These are phyloP conservation scores for Ophiosphaerella korrae DNA, from an alignment of 2,329 filamentous ascomycete species.

Conservation along the genomic window DNA sequence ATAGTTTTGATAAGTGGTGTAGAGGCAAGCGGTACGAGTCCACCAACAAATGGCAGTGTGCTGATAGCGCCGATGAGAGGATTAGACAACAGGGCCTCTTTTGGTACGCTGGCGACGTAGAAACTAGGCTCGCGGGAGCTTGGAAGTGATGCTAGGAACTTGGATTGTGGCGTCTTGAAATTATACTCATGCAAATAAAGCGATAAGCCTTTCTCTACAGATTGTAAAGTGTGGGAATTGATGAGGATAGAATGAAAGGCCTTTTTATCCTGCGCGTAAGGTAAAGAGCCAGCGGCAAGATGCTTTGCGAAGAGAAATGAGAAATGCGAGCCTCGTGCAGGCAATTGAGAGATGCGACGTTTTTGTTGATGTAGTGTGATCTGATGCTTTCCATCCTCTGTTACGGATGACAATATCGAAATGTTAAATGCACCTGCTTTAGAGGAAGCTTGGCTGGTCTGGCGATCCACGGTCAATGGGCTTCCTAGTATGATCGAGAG, in stretches of 20 bases:
- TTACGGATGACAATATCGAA: constrained; percentile 19
- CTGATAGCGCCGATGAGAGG: constrained; percentile 35
- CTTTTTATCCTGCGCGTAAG: constrained; percentile 26
- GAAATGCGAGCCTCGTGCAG: constrained; percentile 27
- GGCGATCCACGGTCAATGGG: constrained; percentile 8
- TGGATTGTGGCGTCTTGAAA: constrained; percentile 14
- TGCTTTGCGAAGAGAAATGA: constrained; percentile 43
- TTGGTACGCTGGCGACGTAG: constrained; percentile 22
- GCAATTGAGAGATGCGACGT: constrained; percentile 27
- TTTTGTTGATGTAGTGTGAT: constrained; percentile 32
- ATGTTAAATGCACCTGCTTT: constrained; percentile 35
- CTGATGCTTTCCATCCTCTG: constrained; percentile 20
- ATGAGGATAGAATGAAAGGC: constrained; percentile 32
- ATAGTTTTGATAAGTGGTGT: constrained; percentile 28
- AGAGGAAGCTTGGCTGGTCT: constrained; percentile 1
- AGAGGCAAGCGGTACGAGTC: constrained; percentile 32
- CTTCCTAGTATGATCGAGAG: constrained; percentile 38
- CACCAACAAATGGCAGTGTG: constrained; percentile 33
- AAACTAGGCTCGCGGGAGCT: constrained; percentile 23
- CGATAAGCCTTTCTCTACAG: constrained; percentile 21
- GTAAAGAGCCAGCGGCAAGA: constrained; percentile 36
- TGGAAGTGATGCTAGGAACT: constrained; percentile 30
- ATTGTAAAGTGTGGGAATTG: constrained; percentile 24
- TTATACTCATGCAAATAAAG: constrained; percentile 17
- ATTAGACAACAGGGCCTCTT: constrained; percentile 15